A percentile compares a stretch with the other conserved stretches of the same genome.
Conservation (phyloP, 495 filamentous ascomycete genomes). For the Annulohypoxylon moriforme region DNA sequence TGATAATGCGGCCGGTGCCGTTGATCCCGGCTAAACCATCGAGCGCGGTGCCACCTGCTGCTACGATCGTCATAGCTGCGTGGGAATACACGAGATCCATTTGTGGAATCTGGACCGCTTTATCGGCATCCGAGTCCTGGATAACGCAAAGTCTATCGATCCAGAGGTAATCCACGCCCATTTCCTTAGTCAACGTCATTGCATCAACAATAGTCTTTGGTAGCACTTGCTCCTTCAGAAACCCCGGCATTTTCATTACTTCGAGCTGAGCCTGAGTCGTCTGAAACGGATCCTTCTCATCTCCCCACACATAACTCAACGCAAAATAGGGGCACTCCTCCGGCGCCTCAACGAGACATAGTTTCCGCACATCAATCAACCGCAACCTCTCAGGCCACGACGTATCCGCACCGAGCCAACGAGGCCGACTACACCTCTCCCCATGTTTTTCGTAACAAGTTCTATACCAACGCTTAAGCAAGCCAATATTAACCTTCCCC, state of each 20-base stretch:
- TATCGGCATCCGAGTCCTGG: conserved; percentile 46
- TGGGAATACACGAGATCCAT: conserved; percentile 49
- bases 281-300: conserved; percentile 10
- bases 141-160: conserved; percentile 54
- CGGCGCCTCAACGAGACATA: conserved; percentile 21
- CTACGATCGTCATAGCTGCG: conserved; percentile 48
- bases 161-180: conserved; percentile 53
- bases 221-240: neutral
- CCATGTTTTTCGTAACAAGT: conserved; percentile 5
- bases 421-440: conserved; percentile 1
- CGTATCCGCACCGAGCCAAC: conserved; percentile 3
- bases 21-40: conserved; percentile 26
- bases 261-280: neutral
- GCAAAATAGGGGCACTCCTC: conserved; percentile 28
- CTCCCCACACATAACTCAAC: conserved; percentile 46
- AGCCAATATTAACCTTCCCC: conserved; percentile 5
- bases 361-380: conserved; percentile 8
- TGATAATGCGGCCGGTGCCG: neutral
- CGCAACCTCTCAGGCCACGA: conserved; percentile 16
- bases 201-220: conserved; percentile 49
- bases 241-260: conserved; percentile 2
- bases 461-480: conserved; percentile 19
- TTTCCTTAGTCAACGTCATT: conserved; percentile 39
- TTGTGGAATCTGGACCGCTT: conserved; percentile 45
- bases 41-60: conserved; percentile 23